Evolutionary conservation across 306 rosid genomes (phyloP).

Genomic region (Cucumis cinereus): DNA sequence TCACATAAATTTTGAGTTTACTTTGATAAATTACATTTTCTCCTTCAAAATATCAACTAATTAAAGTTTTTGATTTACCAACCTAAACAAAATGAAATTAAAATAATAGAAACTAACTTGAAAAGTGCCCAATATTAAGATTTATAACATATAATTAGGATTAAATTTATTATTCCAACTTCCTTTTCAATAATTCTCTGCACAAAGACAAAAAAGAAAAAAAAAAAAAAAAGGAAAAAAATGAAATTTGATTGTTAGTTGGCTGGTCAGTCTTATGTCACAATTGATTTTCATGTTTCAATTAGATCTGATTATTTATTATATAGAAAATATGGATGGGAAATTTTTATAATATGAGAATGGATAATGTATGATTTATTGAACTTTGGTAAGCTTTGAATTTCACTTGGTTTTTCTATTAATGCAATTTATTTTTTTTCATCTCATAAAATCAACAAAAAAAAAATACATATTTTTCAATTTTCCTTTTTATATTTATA

Average conservation of each 20-base stretch:
- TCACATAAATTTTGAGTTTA: too few relatives aligned
- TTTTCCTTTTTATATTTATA: too few relatives aligned
- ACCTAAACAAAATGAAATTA: too few relatives aligned
- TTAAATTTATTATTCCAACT: neutral
- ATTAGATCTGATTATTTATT: neutral
- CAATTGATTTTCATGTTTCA: neutral
- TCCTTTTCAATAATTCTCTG: neutral
- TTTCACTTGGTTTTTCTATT: neutral
- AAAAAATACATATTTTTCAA: too few relatives aligned
- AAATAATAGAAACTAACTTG: neutral
- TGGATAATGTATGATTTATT: neutral
- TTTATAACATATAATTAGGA: neutral
- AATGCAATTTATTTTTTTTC: neutral
- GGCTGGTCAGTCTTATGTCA: neutral
- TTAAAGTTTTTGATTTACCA: too few relatives aligned
- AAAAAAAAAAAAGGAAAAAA: too few relatives aligned
- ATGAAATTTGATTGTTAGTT: neutral
- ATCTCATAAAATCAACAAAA: neutral
- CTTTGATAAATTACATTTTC: neutral
- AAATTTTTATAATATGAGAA: neutral
- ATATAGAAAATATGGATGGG: neutral
- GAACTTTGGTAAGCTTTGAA: neutral
- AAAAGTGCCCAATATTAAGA: neutral
- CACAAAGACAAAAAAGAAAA: neutral
- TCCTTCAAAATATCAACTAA: too few relatives aligned